A percentile compares a stretch with the other conserved stretches of the same genome.
These are phyloP conservation scores for Plasmodium fragile DNA, from an alignment of 169 alveolate genomes.

Conservation along the genomic window DNA sequence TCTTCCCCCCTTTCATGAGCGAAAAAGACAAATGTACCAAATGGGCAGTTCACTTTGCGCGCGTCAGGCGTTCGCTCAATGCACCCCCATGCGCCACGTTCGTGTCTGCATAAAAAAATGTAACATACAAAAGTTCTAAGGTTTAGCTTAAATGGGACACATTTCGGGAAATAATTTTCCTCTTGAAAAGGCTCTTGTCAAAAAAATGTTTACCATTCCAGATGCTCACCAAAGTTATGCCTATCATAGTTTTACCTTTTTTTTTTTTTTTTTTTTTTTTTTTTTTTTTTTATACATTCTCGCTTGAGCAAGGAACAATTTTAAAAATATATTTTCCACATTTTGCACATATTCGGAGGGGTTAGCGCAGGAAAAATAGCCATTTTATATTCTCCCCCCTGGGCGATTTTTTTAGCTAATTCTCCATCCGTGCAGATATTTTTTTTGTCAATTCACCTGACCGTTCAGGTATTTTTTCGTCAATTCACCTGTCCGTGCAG, in stretches of 20 bases:
- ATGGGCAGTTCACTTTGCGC: neutral
- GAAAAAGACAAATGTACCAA: neutral
- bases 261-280: neutral
- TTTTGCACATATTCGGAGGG: neutral
- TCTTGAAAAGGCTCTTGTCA: neutral
- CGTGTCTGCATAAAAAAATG: neutral
- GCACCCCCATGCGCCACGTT: neutral
- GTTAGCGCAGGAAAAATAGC: neutral
- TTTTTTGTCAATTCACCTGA: neutral
- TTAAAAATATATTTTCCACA: neutral
- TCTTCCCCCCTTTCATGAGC: neutral
- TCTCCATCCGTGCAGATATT: too few relatives aligned
- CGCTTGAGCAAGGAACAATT: conserved; percentile 25
- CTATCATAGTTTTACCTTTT: neutral
- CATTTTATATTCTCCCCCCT: conserved; percentile 18
- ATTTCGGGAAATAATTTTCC: neutral
- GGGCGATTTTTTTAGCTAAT: neutral
- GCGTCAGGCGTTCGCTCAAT: neutral
- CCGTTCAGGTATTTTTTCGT: neutral
- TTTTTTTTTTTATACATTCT: conserved; percentile 10
- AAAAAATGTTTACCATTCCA: neutral
- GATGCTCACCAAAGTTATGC: neutral
- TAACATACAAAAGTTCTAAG: neutral
- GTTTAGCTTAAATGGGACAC: neutral
- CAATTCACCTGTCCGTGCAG: neutral